Base-by-base conservation (phyloP, 768 basidiomycete species). In the Kwoniella europaea region DNA sequence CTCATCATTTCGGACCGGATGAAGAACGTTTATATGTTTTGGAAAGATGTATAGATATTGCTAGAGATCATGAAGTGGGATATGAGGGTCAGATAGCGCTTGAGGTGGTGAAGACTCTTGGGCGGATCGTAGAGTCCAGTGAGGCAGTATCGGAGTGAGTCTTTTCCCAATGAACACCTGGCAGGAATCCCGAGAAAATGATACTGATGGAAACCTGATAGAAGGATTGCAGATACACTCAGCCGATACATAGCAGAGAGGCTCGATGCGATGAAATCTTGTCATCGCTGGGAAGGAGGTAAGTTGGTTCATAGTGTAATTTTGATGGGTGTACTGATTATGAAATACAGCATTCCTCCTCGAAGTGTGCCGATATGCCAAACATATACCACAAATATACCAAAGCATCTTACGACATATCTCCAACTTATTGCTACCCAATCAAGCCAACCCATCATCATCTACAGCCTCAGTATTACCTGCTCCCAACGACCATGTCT, bases 21-120 rank as follows among this genome's bases (percentile, higher is more conserved):
- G 68, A 65, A 20, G 76, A 79, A 63, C 27, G 65, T 20, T 22
- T 62, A 22, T 78, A 69, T 63, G 42, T 78, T n/a, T 15, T 76
- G 6, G 74, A 80, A 50, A 65, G 57, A 20, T 43, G 75, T 46
- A 1, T 72, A 10, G 73, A 69, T 5, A 57, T 61, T 12, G 63
- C 57, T 2, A 58, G 35, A 9, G 18, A n/a, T 1, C 18, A 42
- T 18, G 41, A 44, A 20, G 35, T 54, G 10, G 10, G 10, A 10
- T 22, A 20, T 15, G 58, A 63, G n/a, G 64, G 73, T 9, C 55
- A 71, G 55, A 43, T 72, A 4, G 29, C 29, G 10, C 15, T 73
- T 5, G 71, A 72, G 16, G 57, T 61, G 12, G 52, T 71, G 10
- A 62, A 63, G 22, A 18, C 55, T 13, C 18, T 74, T 6, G 55